phyloP scores from a whole-genome alignment of 1,284 basidiomycete species.

The Ganoderma meredithae region DNA sequence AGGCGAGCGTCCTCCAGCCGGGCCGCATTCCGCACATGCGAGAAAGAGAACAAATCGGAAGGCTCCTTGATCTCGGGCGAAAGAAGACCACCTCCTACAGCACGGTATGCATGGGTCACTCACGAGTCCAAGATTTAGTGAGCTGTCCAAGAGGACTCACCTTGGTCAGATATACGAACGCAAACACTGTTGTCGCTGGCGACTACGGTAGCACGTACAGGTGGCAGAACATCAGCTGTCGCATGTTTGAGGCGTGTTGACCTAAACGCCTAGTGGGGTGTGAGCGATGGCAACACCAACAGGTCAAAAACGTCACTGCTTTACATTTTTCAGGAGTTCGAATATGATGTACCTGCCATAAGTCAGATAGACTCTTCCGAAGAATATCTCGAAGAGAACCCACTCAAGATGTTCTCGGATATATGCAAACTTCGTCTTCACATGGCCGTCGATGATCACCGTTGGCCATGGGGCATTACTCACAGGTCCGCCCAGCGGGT shows the following conservation, averaged over 20 bases:
- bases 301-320: constrained; percentile 28
- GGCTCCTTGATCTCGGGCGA: constrained; percentile 62
- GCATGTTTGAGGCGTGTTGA: constrained; percentile 64
- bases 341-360: constrained; percentile 81
- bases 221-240: constrained; percentile 52
- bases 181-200: constrained; percentile 75
- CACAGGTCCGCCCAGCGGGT: constrained; percentile 40
- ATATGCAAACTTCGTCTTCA: constrained; percentile 81
- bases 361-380: neutral
- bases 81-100: constrained; percentile 72
- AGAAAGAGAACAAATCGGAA: constrained; percentile 84
- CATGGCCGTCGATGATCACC: constrained; percentile 78
- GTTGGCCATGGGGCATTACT: constrained; percentile 59
- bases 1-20: constrained; percentile 73
- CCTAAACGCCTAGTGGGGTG: constrained; percentile 63
- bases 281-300: neutral
- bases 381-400: constrained; percentile 36
- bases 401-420: constrained; percentile 90
- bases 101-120: constrained; percentile 7
- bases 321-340: constrained; percentile 87
- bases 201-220: constrained; percentile 77
- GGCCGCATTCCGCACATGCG: constrained; percentile 76
- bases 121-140: neutral
- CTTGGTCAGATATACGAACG: constrained; percentile 88
- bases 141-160: constrained; percentile 45